Base-by-base conservation (phyloP, 208 protist species). In the Zelonia costaricensis region DNA sequence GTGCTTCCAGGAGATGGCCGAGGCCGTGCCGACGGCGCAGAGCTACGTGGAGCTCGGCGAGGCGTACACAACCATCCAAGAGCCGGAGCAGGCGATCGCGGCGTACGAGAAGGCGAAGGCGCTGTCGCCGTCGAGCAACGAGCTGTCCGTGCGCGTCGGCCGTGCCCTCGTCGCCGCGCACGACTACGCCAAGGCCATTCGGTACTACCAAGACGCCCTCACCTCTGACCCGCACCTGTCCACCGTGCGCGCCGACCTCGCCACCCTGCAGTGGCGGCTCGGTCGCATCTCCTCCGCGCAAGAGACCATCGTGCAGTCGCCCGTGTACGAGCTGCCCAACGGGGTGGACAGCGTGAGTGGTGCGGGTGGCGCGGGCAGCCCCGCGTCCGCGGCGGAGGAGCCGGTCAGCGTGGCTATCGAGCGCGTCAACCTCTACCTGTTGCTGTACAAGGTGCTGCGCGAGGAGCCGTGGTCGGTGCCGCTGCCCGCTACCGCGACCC, bases 141-240 rank as follows among this genome's bases (percentile, higher is more conserved):
- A 86, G 28, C 78, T 98, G 20, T 84, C 88, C 16, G 80, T 90
- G 38, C 95, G 94, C 54, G 97, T 98, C 66, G 97, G 95, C 18
- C 84, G 91, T 9, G 86, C 92, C 16, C 76, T 98, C 47, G 93
- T 98, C 53, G 76, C 83, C 16, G 95, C 92, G 18, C 96, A 98
- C 78, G 90, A 98, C 71, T 98, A 97, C 69, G 69, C 84, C 43
- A 83, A 89, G 45, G 95, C 94, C 0, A 84, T 97, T 27, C 69
- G 78, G 8, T 98, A 97, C 80, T 98, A 98, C 74, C 48, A 73
- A 22, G 78, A 94, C 36, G 92, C 96, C 9, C 56, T 97, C 28
- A 55, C 69, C 20, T 44, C 64, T 36, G 91, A 96, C 49, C 69
- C 69, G 22, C 62, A 66, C n/a, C 73, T 91, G 49, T 82, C 91